Evolutionary conservation across 768 basidiomycete species (phyloP).

Genomic region (Rhizopogon vulgaris): DNA sequence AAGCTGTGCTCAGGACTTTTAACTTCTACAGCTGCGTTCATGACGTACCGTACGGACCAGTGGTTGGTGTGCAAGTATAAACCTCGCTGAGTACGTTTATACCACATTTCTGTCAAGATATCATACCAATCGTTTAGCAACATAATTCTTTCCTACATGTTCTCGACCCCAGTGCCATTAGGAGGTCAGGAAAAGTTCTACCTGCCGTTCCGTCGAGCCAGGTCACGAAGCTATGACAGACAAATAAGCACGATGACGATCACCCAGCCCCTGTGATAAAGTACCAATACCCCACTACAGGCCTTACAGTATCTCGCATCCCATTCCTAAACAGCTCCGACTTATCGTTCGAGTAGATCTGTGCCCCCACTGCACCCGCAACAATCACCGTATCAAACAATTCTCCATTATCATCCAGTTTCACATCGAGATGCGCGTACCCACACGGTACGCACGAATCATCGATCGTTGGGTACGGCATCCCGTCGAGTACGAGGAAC

Average conservation of each 20-base stretch:
- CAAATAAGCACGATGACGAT: neutral
- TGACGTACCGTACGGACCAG: too few species aligned
- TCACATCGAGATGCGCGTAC: conserved; percentile 22
- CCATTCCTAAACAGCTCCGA: conserved; percentile 25
- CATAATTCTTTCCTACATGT: too few species aligned
- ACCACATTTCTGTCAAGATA: too few species aligned
- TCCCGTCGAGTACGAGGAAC: conserved; percentile 21
- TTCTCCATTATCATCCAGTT: conserved; percentile 21
- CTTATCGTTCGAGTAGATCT: conserved; percentile 26
- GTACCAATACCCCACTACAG: conserved; percentile 28
- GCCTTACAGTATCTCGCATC: conserved; percentile 24
- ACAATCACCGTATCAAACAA: conserved; percentile 21
- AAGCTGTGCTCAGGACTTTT: too few species aligned
- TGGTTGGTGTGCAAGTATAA: too few species aligned
- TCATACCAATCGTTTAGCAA: too few species aligned
- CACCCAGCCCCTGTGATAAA: conserved; percentile 6
- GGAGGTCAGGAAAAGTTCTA: too few species aligned
- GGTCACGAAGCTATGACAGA: too few species aligned
- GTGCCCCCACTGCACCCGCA: conserved; percentile 24
- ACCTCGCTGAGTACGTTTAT: too few species aligned
- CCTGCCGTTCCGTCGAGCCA: too few species aligned
- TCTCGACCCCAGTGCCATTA: too few species aligned
- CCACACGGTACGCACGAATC: conserved; percentile 23
- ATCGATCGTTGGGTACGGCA: conserved; percentile 24
- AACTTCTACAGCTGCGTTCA: too few species aligned